These are phyloP conservation scores for Penicillium sp. DNA, from an alignment of 2,329 filamentous ascomycete species.

Conservation along the genomic window DNA sequence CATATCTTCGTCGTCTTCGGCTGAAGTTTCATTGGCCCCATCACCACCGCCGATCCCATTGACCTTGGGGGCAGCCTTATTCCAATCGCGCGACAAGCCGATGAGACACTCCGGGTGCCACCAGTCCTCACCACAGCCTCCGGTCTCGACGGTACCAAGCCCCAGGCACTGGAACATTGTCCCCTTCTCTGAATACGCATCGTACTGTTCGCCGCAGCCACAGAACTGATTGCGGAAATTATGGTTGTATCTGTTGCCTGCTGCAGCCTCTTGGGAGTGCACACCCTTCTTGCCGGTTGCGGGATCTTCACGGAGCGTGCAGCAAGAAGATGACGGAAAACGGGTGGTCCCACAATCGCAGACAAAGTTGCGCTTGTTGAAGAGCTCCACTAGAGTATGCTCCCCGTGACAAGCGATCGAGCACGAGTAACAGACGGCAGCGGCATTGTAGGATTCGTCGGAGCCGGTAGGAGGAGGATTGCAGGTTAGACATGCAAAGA, in stretches of 20 bases:
- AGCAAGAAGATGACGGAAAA: constrained; percentile 61
- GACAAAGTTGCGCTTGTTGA: constrained; percentile 87
- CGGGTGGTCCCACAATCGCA: constrained; percentile 92
- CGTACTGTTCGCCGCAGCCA: constrained; percentile 77
- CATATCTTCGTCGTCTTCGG: constrained; percentile 51
- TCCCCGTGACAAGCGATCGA: constrained; percentile 95
- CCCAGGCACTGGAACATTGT: constrained; percentile 98
- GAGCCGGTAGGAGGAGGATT: constrained; percentile 63
- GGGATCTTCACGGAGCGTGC: constrained; percentile 63
- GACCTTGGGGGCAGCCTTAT: constrained; percentile 16
- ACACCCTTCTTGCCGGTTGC: constrained; percentile 70
- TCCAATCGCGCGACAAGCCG: constrained; percentile 65
- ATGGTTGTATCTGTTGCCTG: constrained; percentile 81
- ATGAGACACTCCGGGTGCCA: constrained; percentile 90
- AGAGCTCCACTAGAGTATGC: constrained; percentile 88
- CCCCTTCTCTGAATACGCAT: constrained; percentile 78
- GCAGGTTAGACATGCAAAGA: constrained; percentile 91
- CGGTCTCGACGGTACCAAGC: constrained; percentile 66
- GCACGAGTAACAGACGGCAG: constrained; percentile 91
- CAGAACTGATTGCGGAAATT: constrained; percentile 93
- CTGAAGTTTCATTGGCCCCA: constrained; percentile 24
- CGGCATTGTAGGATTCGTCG: constrained; percentile 58
- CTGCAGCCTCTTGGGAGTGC: constrained; percentile 60
- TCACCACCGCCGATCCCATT: constrained; percentile 23
- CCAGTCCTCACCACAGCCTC: constrained; percentile 95